phyloP scores from a whole-genome alignment of 1,284 basidiomycete species.

The Irpex rosettiformis region DNA sequence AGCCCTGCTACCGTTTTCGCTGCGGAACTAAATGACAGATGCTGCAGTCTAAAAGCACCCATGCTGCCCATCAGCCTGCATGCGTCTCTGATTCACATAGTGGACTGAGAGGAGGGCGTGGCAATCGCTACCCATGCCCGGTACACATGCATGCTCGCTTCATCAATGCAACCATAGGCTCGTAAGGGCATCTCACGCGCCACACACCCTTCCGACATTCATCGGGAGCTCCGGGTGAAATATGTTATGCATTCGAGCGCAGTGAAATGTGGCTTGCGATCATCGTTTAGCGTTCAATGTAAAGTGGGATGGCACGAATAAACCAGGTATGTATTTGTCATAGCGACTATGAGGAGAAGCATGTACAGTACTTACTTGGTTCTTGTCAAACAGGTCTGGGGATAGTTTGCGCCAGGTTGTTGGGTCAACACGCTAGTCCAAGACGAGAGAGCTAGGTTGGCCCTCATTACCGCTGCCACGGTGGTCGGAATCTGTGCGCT shows the following conservation, averaged over 20 bases:
- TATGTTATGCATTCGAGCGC: not conserved
- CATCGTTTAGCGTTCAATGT: not conserved
- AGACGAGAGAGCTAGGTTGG: not conserved
- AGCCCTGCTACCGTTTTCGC: not conserved
- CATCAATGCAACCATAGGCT: not conserved
- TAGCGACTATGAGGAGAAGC: not conserved
- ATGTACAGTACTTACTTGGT: not conserved
- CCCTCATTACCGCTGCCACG: not conserved
- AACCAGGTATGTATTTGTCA: too few species aligned
- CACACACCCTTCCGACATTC: not conserved
- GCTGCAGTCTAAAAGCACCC: not conserved
- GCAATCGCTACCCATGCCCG: not conserved
- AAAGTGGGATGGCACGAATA: too few species aligned
- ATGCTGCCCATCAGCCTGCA: not conserved
- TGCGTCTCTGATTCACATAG: not conserved
- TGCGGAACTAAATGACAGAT: not conserved
- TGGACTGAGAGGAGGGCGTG: not conserved
- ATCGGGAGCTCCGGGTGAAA: not conserved
- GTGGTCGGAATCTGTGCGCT: not conserved
- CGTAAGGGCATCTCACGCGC: not conserved
- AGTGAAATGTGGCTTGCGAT: not conserved
- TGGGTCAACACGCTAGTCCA: not conserved
- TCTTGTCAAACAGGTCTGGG: not conserved
- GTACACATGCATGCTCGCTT: not conserved
- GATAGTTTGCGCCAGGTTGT: not conserved